A percentile compares a stretch with the other conserved stretches of the same genome.
Evolutionary conservation across 2,329 filamentous ascomycete genomes (phyloP).

Genomic region (Aureobasidium namibiae): DNA sequence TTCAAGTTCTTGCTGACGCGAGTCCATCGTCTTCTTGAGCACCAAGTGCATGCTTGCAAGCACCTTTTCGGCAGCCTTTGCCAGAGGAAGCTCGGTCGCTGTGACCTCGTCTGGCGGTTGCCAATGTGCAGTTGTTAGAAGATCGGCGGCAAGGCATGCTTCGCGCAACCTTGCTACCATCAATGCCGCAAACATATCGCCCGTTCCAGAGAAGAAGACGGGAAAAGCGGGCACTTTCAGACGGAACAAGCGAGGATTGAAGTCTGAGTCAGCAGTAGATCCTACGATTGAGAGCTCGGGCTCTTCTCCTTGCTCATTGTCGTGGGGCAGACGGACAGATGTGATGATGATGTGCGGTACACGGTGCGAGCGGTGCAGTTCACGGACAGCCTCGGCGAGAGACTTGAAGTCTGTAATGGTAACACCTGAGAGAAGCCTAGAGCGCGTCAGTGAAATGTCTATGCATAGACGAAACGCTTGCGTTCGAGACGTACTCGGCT

Average conservation of each 20-base stretch:
- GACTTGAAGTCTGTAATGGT: slow-evolving; percentile 68
- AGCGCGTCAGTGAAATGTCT: not conserved
- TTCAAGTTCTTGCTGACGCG: slow-evolving; percentile 58
- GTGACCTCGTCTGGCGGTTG: slow-evolving; percentile 63
- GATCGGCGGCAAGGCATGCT: slow-evolving; percentile 51
- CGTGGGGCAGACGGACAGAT: slow-evolving; percentile 59
- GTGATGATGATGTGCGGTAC: slow-evolving; percentile 91
- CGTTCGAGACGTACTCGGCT: slow-evolving; percentile 62
- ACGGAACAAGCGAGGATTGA: slow-evolving; percentile 73
- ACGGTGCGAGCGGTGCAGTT: slow-evolving; percentile 57
- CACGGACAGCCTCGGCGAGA: slow-evolving; percentile 65
- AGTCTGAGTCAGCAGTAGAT: slow-evolving; percentile 58
- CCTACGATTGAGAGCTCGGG: slow-evolving; percentile 54
- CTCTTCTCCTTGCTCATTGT: not conserved
- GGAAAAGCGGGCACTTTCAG: slow-evolving; percentile 81
- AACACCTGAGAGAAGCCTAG: slow-evolving; percentile 72
- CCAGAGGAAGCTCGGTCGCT: slow-evolving; percentile 68
- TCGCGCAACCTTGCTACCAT: slow-evolving; percentile 82
- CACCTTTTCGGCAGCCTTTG: slow-evolving; percentile 75
- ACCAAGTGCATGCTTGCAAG: slow-evolving; percentile 88
- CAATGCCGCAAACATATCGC: slow-evolving; percentile 95
- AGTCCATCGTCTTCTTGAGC: slow-evolving; percentile 57
- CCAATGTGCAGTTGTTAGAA: slow-evolving; percentile 59
- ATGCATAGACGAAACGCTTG: not conserved
- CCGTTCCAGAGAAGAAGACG: slow-evolving; percentile 92